Base-by-base conservation (phyloP, 768 basidiomycete genomes). In the Auricularia cornea region DNA sequence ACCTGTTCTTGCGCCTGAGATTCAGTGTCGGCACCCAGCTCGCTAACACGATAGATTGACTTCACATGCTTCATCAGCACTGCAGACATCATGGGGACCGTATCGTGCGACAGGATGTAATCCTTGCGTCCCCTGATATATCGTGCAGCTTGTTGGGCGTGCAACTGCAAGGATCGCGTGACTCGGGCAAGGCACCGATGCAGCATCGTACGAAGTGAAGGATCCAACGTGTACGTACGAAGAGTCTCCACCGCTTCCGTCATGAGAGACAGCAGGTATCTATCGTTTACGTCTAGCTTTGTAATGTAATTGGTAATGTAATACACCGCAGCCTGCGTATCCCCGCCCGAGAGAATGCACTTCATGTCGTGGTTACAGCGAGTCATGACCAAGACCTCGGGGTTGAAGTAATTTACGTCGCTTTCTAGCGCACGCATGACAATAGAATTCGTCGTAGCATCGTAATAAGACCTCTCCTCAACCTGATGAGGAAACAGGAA, bases 231-330 rank as follows among this genome's bases (percentile, higher is more conserved):
- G n/a, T 65, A 35, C 18, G n/a, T 18, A 12, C 31, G 5, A 23
- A 14, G 5, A 32, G 29, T 1, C 62, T 40, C 8, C 35, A 10
- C 35, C 60, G 51, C 16, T 14, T 26, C 18, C 61, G 28, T 76
- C 10, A 74, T 33, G 0, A 73, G 31, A 0, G 68, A 68, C 0
- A 74, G 38, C 63, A 72, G 65, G 23, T 76, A 61, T 63, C 71
- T 64, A 3, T 69, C 72, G 4, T 71, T 73, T 1, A 69, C 3
- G 26, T 68, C 71, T 66, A 70, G 68, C 54, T 75, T 77, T 14
- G 74, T 77, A 12, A 76, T 76, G 56, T 76, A 75, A 41, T 76
- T 69, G 0, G 72, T 70, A 18, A 77, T 74, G 60, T 75, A 77
- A 61, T 73, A 75, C 69, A 76, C 74, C 0, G 74, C 73, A 26